Evolutionary conservation across 768 basidiomycete genomes (phyloP).

Genomic region (Auricularia heimuer): DNA sequence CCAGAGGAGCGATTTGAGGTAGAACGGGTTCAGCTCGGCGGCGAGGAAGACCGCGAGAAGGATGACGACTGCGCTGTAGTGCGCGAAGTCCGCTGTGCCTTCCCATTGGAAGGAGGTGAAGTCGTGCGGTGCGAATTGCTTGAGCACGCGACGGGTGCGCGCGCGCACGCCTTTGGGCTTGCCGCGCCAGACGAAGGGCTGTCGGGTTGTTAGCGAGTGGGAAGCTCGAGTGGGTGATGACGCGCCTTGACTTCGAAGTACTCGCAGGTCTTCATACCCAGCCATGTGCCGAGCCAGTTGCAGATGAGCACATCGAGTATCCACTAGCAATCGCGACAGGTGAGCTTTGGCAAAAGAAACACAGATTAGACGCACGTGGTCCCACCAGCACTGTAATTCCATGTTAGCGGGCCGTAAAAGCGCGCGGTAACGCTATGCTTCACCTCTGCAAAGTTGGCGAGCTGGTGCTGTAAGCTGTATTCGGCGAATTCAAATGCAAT

Average conservation of each 20-base stretch:
- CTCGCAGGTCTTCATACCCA: conserved; percentile 82
- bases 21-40: conserved; percentile 82
- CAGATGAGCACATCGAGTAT: conserved; percentile 77
- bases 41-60: conserved; percentile 71
- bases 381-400: conserved; percentile 73
- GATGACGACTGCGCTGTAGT: conserved; percentile 66
- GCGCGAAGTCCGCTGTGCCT: conserved; percentile 60
- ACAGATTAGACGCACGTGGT: conserved; percentile 51
- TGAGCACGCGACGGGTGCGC: conserved; percentile 69
- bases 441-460: conserved; percentile 85
- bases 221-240: conserved; percentile 43
- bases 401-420: conserved; percentile 3
- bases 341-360: background rate
- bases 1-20: conserved; percentile 79
- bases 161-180: conserved; percentile 69
- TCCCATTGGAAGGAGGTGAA: conserved; percentile 88
- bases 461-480: conserved; percentile 78
- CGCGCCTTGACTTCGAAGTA: conserved; percentile 82
- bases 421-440: background rate
- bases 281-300: conserved; percentile 81
- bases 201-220: conserved; percentile 3
- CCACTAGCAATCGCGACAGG: conserved; percentile 42
- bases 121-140: conserved; percentile 79
- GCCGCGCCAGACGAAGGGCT: conserved; percentile 84
- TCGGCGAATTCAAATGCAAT: conserved; percentile 84